phyloP scores from a whole-genome alignment of 1,284 basidiomycete genomes.

The Trichosporon sp. region DNA sequence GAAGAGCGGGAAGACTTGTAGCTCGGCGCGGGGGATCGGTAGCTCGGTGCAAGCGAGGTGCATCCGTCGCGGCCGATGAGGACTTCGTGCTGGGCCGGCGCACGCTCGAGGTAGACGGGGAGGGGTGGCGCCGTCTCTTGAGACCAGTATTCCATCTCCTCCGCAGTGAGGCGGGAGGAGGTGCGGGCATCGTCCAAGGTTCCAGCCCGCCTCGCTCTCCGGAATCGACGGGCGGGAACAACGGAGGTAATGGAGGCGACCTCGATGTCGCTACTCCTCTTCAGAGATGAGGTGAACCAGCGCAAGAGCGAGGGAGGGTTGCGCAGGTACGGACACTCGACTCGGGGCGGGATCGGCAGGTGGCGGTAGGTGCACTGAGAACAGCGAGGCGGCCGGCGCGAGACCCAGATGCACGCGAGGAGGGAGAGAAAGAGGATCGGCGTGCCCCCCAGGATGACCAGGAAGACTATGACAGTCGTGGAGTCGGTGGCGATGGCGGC shows the following conservation, averaged over 20 bases:
- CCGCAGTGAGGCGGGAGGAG: background rate
- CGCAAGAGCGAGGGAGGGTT: background rate
- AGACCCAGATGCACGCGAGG: no score
- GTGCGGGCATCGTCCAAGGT: background rate
- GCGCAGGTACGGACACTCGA: no score
- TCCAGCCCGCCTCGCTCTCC: background rate
- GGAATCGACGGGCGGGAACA: background rate
- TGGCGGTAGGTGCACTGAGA: background rate
- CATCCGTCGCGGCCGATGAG: background rate
- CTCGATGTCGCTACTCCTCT: background rate
- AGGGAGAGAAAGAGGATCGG: no score
- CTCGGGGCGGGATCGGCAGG: background rate
- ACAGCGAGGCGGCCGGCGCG: background rate
- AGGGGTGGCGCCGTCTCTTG: background rate
- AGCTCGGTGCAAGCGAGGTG: background rate
- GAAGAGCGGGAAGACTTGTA: background rate
- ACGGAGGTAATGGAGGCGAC: background rate
- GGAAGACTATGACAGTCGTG: no score
- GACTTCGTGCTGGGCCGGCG: background rate
- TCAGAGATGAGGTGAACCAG: background rate
- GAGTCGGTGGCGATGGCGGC: no score
- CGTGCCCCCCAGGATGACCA: no score
- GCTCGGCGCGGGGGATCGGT: background rate
- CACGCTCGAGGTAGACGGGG: background rate
- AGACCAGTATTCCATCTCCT: background rate